Base-by-base conservation (phyloP, 192 early-diverging fungal species). In the Coemansia sp. region DNA sequence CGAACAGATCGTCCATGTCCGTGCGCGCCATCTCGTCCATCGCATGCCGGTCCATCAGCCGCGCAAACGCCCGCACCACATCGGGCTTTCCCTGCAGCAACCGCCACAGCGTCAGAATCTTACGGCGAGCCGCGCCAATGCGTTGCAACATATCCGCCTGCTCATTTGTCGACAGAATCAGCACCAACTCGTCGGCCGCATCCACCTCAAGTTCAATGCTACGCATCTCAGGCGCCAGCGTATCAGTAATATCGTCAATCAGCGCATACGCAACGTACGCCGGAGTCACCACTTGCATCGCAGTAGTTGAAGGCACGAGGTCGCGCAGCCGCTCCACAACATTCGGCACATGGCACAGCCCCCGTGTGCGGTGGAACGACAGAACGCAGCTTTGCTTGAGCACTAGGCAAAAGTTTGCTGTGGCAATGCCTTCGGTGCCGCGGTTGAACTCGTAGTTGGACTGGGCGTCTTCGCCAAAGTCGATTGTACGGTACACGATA, bases 201-300 rank as follows among this genome's bases (percentile, higher is more conserved):
- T 97, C 94, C 3, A 97, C 95, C 70, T 99, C 95, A 27, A 91
- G 84, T 77, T 99, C 97, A 63, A 99, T 90, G 12, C 87, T 80
- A 41, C 87, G 84, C 65, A 98, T 87, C 29, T 93, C 81, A 4
- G 95, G 95, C 22, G 88, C 88, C 70, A 98, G 94, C 6, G 86
- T 85, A 69, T 98, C 97, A 2, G 92, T 94, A 49, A 98, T 92
- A 63, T 96, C 94, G 73, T 98, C 96, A 65, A 98, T 79, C 21
- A 98, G 66, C 2, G 94, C 93, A 69, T 98, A 98, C 69, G 91
- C 92, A 29, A 74, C 66, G 47, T 72, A 79, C 3, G 70, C 60
- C 2, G 68, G 70, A 17, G 66, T 83, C 0, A 66, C 55, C 2
- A 63, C 53, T 1, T 51, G 41, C 1, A 19, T 21, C 11, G 53